Conservation (phyloP, 2,329 filamentous ascomycete species). For the Waltergamsia citrina region DNA sequence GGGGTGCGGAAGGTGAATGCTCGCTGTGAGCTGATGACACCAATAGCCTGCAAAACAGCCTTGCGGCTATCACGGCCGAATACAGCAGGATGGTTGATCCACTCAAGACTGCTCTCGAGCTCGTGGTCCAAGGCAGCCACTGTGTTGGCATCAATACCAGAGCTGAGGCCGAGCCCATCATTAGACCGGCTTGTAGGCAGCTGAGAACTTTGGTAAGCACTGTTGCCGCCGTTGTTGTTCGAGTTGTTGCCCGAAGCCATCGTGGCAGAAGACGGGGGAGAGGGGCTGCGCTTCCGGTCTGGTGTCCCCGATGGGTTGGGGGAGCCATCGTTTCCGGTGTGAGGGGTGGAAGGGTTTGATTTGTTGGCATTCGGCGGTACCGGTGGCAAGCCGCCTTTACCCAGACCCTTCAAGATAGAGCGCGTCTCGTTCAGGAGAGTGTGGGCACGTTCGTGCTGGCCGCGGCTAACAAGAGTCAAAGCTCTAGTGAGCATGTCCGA, state of each 20-base stretch:
- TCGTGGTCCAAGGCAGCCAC: slow-evolving; percentile 86
- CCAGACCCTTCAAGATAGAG: slow-evolving; percentile 89
- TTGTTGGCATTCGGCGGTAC: slow-evolving; percentile 53
- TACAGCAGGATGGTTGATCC: slow-evolving; percentile 94
- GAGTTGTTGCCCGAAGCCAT: slow-evolving; percentile 25
- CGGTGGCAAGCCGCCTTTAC: slow-evolving; percentile 88
- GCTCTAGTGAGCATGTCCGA: slow-evolving; percentile 96
- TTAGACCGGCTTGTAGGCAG: slow-evolving; percentile 43
- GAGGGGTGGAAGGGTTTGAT: slow-evolving; percentile 39
- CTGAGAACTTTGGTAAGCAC: slow-evolving; percentile 27
- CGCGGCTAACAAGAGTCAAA: slow-evolving; percentile 79
- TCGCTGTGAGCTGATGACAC: slow-evolving; percentile 89
- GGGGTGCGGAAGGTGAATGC: slow-evolving; percentile 89
- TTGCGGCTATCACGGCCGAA: slow-evolving; percentile 92
- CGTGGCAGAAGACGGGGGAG: slow-evolving; percentile 39
- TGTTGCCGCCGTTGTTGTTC: too few relatives aligned
- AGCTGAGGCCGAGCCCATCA: slow-evolving; percentile 49
- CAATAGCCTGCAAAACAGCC: slow-evolving; percentile 90
- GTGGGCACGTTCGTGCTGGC: slow-evolving; percentile 87
- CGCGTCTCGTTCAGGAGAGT: slow-evolving; percentile 89
- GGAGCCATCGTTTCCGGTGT: slow-evolving; percentile 23
- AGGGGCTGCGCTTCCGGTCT: slow-evolving; percentile 46
- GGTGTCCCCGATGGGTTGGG: slow-evolving; percentile 35
- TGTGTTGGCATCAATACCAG: slow-evolving; percentile 74
- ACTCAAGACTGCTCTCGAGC: slow-evolving; percentile 82